Evolutionary conservation across 257 asterid genomes (phyloP), one percentile per base, ranked within the genome.

Genomic region (Forsythia viridissima): DNA sequence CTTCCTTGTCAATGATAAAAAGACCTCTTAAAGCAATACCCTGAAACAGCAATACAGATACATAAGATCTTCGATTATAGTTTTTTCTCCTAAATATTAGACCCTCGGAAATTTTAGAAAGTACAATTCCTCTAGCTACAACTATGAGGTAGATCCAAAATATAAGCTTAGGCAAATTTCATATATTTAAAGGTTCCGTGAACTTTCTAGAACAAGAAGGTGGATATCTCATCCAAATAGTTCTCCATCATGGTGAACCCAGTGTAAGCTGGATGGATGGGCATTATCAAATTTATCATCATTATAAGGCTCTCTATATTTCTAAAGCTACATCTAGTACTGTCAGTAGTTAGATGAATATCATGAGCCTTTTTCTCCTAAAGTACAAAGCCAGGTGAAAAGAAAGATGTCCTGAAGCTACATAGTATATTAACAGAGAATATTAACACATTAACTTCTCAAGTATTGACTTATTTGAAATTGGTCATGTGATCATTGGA

Each of bases 1-100:
- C 99, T 75, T 94, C 98, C 89, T 94, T 94, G 86, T 94, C 99
- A 42, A 93, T 93, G 83, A 94, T 91, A 48, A 94, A 94, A n/a
- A 94, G 98, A 61, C 99, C 99, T 89, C 99, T 90, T 83, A 94
- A 77, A 51, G 99, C 98, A 79, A 94, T 88, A 72, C 99, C 99
- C 99, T 94, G 86, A 48, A 74, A 80, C 79, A 88, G 43, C 70
- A 76, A 18, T 66, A 72, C 8, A 16, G 34, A 59, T 34, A 24
- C 70, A 73, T 78, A 79, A 41, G 55, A 63, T n/a, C 51, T 66
- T 51, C 44, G 61, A 77, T 44, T 72, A 16, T 76, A 38, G 42
- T 34, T 59, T 43, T 82, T 24, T 55, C 59, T 7, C 39, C 44
- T 38, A 8, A 36, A 41, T 76, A 38, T 72, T 39, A 36, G 15